Base-by-base conservation (phyloP, 1,284 basidiomycete species). In the Anthracocystis walkeri region DNA sequence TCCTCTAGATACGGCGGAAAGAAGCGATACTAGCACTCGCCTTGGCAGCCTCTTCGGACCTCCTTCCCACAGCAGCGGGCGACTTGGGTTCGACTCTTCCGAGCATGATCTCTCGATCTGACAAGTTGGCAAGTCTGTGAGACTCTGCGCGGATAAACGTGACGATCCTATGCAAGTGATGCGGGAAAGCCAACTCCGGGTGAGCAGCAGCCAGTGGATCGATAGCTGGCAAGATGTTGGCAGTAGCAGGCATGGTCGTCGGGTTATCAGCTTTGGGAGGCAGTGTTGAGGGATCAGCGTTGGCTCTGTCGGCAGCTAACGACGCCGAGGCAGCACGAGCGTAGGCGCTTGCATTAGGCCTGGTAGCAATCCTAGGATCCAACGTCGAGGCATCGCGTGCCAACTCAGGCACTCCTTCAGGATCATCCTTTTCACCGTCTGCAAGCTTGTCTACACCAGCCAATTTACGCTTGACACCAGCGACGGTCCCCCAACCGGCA, bases 71-170 rank as follows among this genome's bases (percentile, higher is more conserved):
- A 40, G 54, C 38, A 18, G 63, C 41, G 4, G 45, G 21, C 1
- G 50, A 42, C 29, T 49, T 66, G 12, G 63, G 59, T 5, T 70
- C 40, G 6, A 59, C 25, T 14, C 53, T 58, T 11, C 75, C 75
- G 16, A 66, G 58, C 70, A 92, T 87, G 57, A 97, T 88, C 57
- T 89, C 88, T 58, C 90, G 88, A 81, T 97, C 94, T 25, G 88
- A 87, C 35, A 97, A 83, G 29, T 83, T 82, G 79, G 94, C 92
- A 25, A 97, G 86, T 48, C 95, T 86, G 40, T 87, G 87, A 38
- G 93, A 86, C 87, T 98, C 95, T 71, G 90, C 87, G 59, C 94
- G 88, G 33, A 95, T 87, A 80, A 94, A 97, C 48, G 86, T 87
- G n/a, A 92, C 91, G 20, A 96, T 86, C 44, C 89, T 87, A 52